Evolutionary conservation across 2,329 filamentous ascomycete genomes (phyloP), one percentile per base, ranked within the genome.

Genomic region (Tolypocladium capitatum): DNA sequence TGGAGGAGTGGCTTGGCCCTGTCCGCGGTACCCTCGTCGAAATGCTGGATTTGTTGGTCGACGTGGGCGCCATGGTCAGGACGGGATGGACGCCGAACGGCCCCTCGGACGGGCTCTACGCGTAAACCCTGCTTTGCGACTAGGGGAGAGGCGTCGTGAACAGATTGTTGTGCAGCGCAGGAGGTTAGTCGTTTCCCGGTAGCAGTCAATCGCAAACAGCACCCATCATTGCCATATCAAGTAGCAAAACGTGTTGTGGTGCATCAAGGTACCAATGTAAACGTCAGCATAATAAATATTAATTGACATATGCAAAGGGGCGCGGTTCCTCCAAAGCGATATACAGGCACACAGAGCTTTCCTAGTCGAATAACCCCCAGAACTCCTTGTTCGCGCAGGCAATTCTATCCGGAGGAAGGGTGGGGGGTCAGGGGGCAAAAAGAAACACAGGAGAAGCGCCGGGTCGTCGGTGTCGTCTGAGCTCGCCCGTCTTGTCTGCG

Each of bases 271-370:
- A 18, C 8, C 14, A 27, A 11, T 13, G 16, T 16, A 18, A 18
- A 28, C 16, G 24, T 42, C 8, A 5, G 16, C 8, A 42, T 18
- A 18, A 27, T 18, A 11, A 28, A 27, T 18, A 11, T 18, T 10
- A 1, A 74, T 79, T 42, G 81, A 87, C 63, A 65, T 71, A 35
- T 45, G 32, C 33, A 44, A 38, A 13, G 27, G n/a, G 31, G 24
- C 27, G n/a, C 11, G 33, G 16, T 35, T 24, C 43, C 32, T n/a
- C 43, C 31, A 32, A 30, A 31, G 45, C 30, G 32, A 38, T 47
- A 18, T 43, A 46, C 43, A 49, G 47, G 42, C 48, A 44, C 41
- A 32, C 36, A 35, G 13, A 30, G 45, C 38, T 35, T 31, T 47
- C 38, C 50, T 40, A 18, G 45, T 46, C 40, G 14, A 46, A 28